phyloP scores from a whole-genome alignment of 169 alveolate species.

The Plasmodium fragile region DNA sequence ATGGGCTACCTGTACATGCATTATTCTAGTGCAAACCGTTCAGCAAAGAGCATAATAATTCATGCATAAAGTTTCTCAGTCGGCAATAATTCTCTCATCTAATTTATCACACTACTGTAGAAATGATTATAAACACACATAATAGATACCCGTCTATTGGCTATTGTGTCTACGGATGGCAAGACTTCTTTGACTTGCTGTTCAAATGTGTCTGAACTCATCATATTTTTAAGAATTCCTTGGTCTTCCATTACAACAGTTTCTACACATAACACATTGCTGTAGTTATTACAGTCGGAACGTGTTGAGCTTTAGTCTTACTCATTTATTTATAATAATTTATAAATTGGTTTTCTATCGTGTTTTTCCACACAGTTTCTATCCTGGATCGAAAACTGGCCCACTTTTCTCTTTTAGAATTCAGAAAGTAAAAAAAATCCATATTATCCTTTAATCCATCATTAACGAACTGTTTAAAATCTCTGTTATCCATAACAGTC shows the following conservation, averaged over 20 bases:
- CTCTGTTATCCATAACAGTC: constrained; percentile 11
- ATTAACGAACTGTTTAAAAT: constrained; percentile 10
- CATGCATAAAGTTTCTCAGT: not conserved
- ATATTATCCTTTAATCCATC: not conserved
- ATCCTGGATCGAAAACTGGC: not conserved
- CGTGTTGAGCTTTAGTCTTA: not conserved
- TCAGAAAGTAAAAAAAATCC: constrained; percentile 25
- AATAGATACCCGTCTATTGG: not conserved
- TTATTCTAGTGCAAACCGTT: not conserved
- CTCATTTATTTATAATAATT: not conserved
- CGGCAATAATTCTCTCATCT: not conserved
- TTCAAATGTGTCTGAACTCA: not conserved
- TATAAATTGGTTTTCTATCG: not conserved
- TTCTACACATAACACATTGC: not conserved
- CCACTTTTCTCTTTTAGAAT: constrained; percentile 18
- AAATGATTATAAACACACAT: not conserved
- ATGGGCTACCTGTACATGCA: not conserved
- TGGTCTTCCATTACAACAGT: not conserved
- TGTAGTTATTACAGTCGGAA: not conserved
- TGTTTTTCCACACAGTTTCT: constrained; percentile 8
- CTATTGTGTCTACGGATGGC: not conserved
- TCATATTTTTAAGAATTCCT: not conserved
- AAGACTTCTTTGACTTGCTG: not conserved
- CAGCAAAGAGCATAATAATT: not conserved
- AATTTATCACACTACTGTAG: not conserved